A percentile compares a stretch with the other conserved stretches of the same genome.
phyloP scores from a whole-genome alignment of 2,329 filamentous ascomycete genomes.

The Fusarium subglutinans region DNA sequence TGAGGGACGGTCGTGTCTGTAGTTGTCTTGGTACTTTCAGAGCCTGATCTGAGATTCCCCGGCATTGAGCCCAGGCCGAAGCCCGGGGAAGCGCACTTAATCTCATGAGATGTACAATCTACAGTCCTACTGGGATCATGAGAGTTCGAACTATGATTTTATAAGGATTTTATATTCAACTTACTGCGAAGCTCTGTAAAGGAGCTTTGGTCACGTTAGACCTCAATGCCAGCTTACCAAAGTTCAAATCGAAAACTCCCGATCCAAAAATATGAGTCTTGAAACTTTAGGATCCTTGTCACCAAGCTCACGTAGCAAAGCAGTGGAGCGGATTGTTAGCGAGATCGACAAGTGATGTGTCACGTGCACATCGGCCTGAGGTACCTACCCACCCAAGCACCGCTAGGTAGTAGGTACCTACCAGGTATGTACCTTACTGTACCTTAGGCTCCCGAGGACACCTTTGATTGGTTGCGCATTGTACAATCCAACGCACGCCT shows the following conservation, averaged over 20 bases:
- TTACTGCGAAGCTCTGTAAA: slow-evolving; percentile 14
- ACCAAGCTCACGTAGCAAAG: background rate
- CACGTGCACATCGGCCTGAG: slow-evolving; percentile 17
- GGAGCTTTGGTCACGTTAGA: background rate
- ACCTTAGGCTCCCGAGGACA: no score
- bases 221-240: slow-evolving; percentile 2
- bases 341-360: background rate
- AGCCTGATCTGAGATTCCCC: slow-evolving; percentile 27
- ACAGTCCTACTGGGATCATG: slow-evolving; percentile 11
- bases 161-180: background rate
- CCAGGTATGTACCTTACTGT: no score
- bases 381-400: no score
- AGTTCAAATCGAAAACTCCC: slow-evolving; percentile 2
- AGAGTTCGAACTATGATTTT: slow-evolving; percentile 15
- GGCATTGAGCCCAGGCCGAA: slow-evolving; percentile 36
- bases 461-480: slow-evolving; percentile 36
- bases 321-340: background rate
- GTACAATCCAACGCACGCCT: background rate
- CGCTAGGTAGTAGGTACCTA: no score
- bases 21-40: slow-evolving; percentile 9
- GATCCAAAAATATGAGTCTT: slow-evolving; percentile 20
- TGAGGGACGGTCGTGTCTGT: slow-evolving; percentile 9
- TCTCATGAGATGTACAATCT: slow-evolving; percentile 31
- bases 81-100: slow-evolving; percentile 34
- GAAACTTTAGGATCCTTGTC: slow-evolving; percentile 15